Conservation (phyloP, 257 asterid genomes). For the Ilex aquifolium region DNA sequence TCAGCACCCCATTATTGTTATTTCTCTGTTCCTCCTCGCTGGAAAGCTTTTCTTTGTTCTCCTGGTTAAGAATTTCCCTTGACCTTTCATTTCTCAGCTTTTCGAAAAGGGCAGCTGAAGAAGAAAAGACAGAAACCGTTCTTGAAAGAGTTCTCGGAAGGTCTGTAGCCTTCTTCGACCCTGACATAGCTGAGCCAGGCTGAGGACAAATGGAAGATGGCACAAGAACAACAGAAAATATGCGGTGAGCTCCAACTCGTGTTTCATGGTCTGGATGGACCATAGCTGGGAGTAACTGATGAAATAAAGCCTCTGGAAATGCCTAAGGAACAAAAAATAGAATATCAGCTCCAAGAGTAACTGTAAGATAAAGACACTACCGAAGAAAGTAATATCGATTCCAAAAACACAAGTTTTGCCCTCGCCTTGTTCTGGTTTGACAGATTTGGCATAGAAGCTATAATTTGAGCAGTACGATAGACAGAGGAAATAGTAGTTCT, state of each 20-base stretch:
- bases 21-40: slow-evolving; percentile 41
- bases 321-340: slow-evolving; percentile 40
- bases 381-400: neutral
- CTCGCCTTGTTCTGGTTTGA: slow-evolving; percentile 75
- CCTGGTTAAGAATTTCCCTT: slow-evolving; percentile 29
- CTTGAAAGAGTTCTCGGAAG: slow-evolving; percentile 87
- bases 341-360: neutral
- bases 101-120: slow-evolving; percentile 89
- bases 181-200: slow-evolving; percentile 26
- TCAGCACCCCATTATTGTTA: slow-evolving; percentile 44
- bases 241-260: slow-evolving; percentile 86
- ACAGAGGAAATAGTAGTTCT: slow-evolving; percentile 76
- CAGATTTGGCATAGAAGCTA: slow-evolving; percentile 65
- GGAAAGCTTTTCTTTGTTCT: slow-evolving; percentile 18
- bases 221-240: slow-evolving; percentile 89
- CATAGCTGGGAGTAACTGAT: slow-evolving; percentile 93
- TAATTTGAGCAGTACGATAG: slow-evolving; percentile 75
- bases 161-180: slow-evolving; percentile 32
- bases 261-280: slow-evolving; percentile 91
- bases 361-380: neutral
- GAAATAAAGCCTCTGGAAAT: slow-evolving; percentile 94
- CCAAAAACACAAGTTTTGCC: neutral
- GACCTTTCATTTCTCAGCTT: slow-evolving; percentile 56
- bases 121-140: slow-evolving; percentile 89
- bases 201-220: slow-evolving; percentile 84